Evolutionary conservation across 208 protist genomes (phyloP).

Genomic region (Trypanosoma scelopori): DNA sequence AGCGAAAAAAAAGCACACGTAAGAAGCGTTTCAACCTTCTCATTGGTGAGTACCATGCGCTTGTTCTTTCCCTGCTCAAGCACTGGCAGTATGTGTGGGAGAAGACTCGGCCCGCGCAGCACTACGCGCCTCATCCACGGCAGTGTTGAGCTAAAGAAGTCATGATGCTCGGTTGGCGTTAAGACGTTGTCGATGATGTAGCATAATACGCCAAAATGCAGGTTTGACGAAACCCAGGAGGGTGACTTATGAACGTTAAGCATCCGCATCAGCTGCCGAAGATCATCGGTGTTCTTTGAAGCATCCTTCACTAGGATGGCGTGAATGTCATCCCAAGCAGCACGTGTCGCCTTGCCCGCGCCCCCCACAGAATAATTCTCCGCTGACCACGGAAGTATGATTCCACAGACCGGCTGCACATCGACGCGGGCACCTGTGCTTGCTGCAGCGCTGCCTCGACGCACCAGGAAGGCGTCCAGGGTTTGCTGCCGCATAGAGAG

Average conservation of each 20-base stretch:
- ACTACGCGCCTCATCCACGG: constrained; percentile 61
- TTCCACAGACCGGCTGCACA: background rate
- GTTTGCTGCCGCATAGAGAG: constrained; percentile 1
- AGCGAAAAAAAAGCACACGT: constrained; percentile 72
- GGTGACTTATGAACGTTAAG: constrained; percentile 30
- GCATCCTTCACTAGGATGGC: constrained; percentile 25
- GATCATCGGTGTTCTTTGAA: constrained; percentile 13
- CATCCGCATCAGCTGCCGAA: constrained; percentile 34
- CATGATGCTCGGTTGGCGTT: constrained; percentile 16
- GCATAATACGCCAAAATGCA: constrained; percentile 29
- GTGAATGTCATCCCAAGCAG: constrained; percentile 35
- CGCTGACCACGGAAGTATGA: constrained; percentile 47
- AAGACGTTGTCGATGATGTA: constrained; percentile 34
- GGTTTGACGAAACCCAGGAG: constrained; percentile 1
- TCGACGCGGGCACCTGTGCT: background rate
- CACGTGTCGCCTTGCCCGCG: constrained; percentile 1
- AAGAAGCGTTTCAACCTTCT: constrained; percentile 41
- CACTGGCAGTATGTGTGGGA: constrained; percentile 31
- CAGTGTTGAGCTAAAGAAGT: constrained; percentile 50
- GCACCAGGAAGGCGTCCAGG: background rate
- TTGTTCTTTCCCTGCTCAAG: constrained; percentile 31
- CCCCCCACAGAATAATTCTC: constrained; percentile 17
- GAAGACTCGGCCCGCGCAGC: constrained; percentile 21
- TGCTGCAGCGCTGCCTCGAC: background rate
- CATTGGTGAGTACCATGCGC: constrained; percentile 29